Conservation (phyloP, 1,284 basidiomycete genomes). For the Irpex sp. region DNA sequence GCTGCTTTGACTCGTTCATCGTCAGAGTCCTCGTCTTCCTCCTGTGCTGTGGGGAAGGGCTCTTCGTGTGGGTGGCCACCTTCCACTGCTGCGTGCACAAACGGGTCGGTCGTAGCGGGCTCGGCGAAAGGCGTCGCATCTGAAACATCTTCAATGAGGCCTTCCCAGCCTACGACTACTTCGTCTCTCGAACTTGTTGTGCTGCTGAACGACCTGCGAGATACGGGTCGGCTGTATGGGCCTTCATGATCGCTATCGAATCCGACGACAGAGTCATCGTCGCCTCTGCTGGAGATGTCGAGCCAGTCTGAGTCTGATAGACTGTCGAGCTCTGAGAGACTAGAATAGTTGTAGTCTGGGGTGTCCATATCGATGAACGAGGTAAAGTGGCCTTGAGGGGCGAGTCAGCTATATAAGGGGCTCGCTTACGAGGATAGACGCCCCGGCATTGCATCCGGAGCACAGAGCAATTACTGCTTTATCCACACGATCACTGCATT, state of each 20-base stretch:
- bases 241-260: constrained; percentile 59
- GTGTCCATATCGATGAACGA: constrained; percentile 33
- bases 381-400: constrained; percentile 25
- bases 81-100: background rate
- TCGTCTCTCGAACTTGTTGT: constrained; percentile 58
- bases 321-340: constrained; percentile 57
- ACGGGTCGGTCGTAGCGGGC: background rate
- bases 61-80: constrained; percentile 14
- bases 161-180: constrained; percentile 72
- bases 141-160: constrained; percentile 56
- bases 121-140: constrained; percentile 33
- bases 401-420: constrained; percentile 20
- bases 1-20: constrained; percentile 70
- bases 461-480: background rate
- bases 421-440: constrained; percentile 4
- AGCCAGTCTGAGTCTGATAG: constrained; percentile 79
- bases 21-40: constrained; percentile 30
- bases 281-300: constrained; percentile 65
- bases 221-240: constrained; percentile 44
- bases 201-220: constrained; percentile 65
- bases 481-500: too few species aligned
- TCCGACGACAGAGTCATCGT: constrained; percentile 56
- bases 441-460: background rate
- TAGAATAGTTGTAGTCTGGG: constrained; percentile 22
- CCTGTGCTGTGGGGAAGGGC: constrained; percentile 18